Evolutionary conservation across 2,329 filamentous ascomycete species (phyloP).

Genomic region (Phialophora tarda): DNA sequence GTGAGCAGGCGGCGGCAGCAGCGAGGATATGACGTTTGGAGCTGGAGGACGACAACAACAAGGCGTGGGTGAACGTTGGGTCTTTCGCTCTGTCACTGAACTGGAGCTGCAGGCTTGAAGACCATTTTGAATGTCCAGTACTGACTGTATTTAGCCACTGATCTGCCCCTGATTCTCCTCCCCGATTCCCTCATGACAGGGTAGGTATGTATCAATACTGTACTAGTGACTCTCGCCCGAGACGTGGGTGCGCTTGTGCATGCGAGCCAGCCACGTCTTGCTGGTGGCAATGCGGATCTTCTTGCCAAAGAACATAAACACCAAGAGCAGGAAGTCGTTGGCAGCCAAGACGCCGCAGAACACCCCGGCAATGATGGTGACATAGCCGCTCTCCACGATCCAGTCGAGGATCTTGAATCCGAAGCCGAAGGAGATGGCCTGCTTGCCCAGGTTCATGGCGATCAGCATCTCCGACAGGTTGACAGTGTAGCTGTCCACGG

Average conservation of each 20-base stretch:
- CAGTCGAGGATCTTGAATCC: constrained; percentile 59
- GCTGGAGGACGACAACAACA: background rate
- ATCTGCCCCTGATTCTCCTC: background rate
- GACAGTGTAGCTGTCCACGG: constrained; percentile 63
- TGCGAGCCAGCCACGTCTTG: constrained; percentile 55
- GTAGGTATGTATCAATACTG: background rate
- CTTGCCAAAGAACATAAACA: constrained; percentile 61
- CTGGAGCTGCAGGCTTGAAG: background rate
- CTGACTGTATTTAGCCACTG: background rate
- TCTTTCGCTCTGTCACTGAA: background rate
- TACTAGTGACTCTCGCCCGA: constrained; percentile 44
- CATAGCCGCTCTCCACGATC: constrained; percentile 57
- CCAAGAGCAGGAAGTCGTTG: constrained; percentile 57
- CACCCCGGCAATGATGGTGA: constrained; percentile 58
- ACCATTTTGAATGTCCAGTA: background rate
- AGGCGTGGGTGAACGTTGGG: background rate
- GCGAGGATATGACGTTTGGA: background rate
- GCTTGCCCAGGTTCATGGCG: constrained; percentile 64
- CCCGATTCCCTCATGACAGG: background rate
- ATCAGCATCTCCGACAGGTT: constrained; percentile 69
- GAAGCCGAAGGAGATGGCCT: constrained; percentile 62
- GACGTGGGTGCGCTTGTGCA: constrained; percentile 49
- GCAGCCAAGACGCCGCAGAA: constrained; percentile 57
- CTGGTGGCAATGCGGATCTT: constrained; percentile 55
- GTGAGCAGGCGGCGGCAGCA: background rate